These are phyloP conservation scores for Pilatotrama ljubarskyi DNA, from an alignment of 768 basidiomycete genomes.

Conservation along the genomic window DNA sequence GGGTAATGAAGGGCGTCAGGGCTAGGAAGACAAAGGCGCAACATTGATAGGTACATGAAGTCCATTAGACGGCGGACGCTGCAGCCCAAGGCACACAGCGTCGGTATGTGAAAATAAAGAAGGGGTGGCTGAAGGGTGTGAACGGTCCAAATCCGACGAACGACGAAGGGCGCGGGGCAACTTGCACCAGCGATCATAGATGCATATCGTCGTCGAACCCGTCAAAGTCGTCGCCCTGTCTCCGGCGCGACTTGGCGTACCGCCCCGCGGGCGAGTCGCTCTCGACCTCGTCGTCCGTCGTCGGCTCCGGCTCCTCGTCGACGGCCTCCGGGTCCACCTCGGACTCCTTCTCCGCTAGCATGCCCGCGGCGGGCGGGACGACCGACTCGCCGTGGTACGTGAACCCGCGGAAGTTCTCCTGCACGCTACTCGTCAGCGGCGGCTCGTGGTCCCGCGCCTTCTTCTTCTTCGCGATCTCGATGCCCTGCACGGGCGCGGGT, in stretches of 20 bases:
- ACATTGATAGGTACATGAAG: neutral
- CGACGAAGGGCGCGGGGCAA: neutral
- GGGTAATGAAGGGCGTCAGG: neutral
- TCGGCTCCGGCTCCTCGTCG: conserved; percentile 41
- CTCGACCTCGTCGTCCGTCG: conserved; percentile 78
- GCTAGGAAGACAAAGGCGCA: neutral
- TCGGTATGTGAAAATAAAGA: neutral
- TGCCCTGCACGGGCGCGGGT: conserved; percentile 31
- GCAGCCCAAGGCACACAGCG: neutral
- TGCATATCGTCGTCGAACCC: conserved; percentile 37
- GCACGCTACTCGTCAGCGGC: conserved; percentile 87
- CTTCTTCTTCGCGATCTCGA: conserved; percentile 53
- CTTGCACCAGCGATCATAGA: conserved; percentile 24
- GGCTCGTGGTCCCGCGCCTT: conserved; percentile 42
- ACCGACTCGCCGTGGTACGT: conserved; percentile 81
- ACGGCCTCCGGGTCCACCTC: conserved; percentile 38
- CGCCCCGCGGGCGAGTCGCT: conserved; percentile 69
- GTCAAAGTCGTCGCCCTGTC: conserved; percentile 40
- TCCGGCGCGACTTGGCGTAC: conserved; percentile 49
- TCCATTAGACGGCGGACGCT: neutral
- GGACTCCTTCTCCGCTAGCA: conserved; percentile 35
- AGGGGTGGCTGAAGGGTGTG: neutral
- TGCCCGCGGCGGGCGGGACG: conserved; percentile 43
- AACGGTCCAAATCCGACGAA: neutral
- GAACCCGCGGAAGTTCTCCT: conserved; percentile 97